Percentiles rank a stretch among this genome's conserved stretches.
Evolutionary conservation across 164 flowering plant genomes (phyloP).

Genomic region (Sedum album): DNA sequence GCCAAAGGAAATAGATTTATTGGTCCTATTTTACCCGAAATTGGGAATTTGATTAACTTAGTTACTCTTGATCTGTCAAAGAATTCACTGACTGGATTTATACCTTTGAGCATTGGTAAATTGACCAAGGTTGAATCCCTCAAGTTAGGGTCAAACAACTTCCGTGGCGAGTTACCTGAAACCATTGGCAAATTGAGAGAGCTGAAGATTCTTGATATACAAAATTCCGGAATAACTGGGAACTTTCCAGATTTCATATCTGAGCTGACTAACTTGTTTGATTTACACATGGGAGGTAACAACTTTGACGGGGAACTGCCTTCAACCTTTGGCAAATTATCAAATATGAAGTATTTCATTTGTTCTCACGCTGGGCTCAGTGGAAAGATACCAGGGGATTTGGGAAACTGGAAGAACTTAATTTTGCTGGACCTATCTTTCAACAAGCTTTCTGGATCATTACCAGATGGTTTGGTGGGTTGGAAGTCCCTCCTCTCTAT

Average conservation of each 20-base stretch:
- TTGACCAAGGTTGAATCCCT: constrained; percentile 22
- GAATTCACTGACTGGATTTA: constrained; percentile 32
- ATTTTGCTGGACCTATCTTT: constrained; percentile 37
- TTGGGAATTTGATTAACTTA: constrained; percentile 22
- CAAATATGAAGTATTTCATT: constrained; percentile 31
- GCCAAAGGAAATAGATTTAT: constrained; percentile 35
- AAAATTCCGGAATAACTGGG: constrained; percentile 32
- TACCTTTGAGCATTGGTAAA: constrained; percentile 33
- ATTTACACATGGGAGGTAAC: constrained; percentile 42
- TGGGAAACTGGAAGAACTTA: constrained; percentile 53
- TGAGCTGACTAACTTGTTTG: constrained; percentile 28
- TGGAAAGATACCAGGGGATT: constrained; percentile 41
- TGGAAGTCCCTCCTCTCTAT: constrained; percentile 32
- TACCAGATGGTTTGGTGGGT: constrained; percentile 35
- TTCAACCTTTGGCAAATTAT: constrained; percentile 31
- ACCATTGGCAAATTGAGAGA: constrained; percentile 31
- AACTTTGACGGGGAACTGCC: constrained; percentile 51
- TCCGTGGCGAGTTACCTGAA: too few relatives aligned
- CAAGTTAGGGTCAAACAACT: constrained; percentile 22
- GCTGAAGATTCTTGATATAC: constrained; percentile 30
- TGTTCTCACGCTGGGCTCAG: constrained; percentile 38
- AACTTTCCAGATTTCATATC: constrained; percentile 40
- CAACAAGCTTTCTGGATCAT: constrained; percentile 44
- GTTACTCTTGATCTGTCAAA: constrained; percentile 34
- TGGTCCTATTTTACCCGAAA: constrained; percentile 26